These are phyloP conservation scores for Penicillium sp. DNA, from an alignment of 2,329 filamentous ascomycete species.

Conservation along the genomic window DNA sequence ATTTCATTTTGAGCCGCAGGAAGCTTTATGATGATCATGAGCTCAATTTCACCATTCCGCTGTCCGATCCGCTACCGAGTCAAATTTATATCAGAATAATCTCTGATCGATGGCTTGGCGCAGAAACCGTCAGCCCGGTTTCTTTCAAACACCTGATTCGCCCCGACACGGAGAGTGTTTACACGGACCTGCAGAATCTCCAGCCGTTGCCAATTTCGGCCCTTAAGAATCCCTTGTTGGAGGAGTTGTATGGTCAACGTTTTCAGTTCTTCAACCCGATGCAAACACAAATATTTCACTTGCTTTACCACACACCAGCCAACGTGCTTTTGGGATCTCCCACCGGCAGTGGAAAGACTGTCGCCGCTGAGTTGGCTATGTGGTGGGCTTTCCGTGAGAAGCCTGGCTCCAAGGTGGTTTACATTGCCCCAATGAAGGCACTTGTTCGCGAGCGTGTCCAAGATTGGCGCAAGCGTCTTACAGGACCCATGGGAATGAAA, in stretches of 20 bases:
- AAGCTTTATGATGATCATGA: constrained; percentile 97
- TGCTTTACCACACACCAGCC: constrained; percentile 84
- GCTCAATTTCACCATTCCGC: constrained; percentile 93
- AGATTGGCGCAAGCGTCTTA: constrained; percentile 85
- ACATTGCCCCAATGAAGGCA: constrained; percentile 99
- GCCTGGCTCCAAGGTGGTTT: constrained; percentile 95
- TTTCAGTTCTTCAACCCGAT: constrained; percentile 99
- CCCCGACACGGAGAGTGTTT: constrained; percentile 95
- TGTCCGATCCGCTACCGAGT: constrained; percentile 87
- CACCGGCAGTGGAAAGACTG: constrained; percentile 95
- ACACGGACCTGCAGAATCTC: constrained; percentile 88
- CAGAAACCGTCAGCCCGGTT: constrained; percentile 90
- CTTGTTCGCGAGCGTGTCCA: constrained; percentile 94
- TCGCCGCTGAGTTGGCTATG: constrained; percentile 95
- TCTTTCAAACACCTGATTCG: constrained; percentile 98
- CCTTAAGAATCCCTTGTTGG: constrained; percentile 80
- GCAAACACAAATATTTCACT: constrained; percentile 99
- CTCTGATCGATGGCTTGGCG: constrained; percentile 93
- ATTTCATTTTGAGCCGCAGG: constrained; percentile 85
- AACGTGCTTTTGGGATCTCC: constrained; percentile 95
- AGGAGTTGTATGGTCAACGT: constrained; percentile 82
- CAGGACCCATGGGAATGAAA: constrained; percentile 79
- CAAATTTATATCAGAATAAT: constrained; percentile 96
- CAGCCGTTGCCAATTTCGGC: constrained; percentile 86
- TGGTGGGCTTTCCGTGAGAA: constrained; percentile 98